Base-by-base conservation (phyloP, 495 filamentous ascomycete species). In the Neurospora intermedia region DNA sequence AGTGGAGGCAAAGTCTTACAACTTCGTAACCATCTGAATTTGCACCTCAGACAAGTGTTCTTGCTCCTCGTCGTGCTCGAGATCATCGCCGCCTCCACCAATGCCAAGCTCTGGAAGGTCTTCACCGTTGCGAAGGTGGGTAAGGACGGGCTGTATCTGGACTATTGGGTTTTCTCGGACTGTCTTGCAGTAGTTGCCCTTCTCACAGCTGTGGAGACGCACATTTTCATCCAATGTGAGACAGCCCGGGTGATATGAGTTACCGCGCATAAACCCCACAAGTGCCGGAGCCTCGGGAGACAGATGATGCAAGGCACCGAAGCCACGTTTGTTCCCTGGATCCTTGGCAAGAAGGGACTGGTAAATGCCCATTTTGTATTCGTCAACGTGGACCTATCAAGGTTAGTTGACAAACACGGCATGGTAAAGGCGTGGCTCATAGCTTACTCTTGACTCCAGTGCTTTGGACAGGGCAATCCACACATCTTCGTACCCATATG, bases 191-290 rank as follows among this genome's bases (percentile, higher is more conserved):
- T 85, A 83, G 40, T 87, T 87, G 3, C 90, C 92, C 72, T 87
- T 89, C 75, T 95, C 94, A 74, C 95, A 98, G 77, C 93, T 95
- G 81, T 98, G 94, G 35, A 98, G 83, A n/a, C 90, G 88, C n/a
- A 87, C 88, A 20, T 81, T 81, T 16, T 87, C 78, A 42, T 92
- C 83, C 3, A 80, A 78, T 6, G 93, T 97, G 45, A 98, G 81
- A 77, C 89, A 93, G 7, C 94, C 94, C 3, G 81, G 73, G n/a
- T 91, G 86, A 31, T 82, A 78, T 23, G 80, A 85, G 74, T 97
- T 97, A 31, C 92, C 94, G 71, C 90, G 89, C 66, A 88, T 84
- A 77, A 91, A 97, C 0, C 94, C 95, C 40, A 88, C 89, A 31
- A 98, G 85, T 13, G 86, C 88, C 2, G 92, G 83, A 1, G 88